Evolutionary conservation across 2,329 filamentous ascomycete genomes (phyloP), one percentile per base, ranked within the genome.

Genomic region (Pseudogymnoascus sp.): DNA sequence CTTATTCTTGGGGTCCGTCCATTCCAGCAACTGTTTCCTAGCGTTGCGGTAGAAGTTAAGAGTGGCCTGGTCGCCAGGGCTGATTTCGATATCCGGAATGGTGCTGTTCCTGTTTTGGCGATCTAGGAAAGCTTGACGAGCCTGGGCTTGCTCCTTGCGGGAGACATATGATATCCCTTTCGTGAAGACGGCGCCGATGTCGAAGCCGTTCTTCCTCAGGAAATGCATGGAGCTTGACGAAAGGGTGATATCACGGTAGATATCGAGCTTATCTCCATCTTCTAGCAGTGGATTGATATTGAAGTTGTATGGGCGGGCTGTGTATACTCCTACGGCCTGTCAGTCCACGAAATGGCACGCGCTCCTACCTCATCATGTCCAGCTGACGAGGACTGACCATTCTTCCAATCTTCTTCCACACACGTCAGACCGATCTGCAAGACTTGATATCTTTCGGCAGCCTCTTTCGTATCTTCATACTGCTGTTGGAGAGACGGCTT

Each of bases 351-450:
- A 53, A 53, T 53, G 4, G 47, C 19, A 19, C 9, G 4, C n/a
- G 15, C 26, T 7, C 62, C 42, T 66, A 33, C 66, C 57, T 63
- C 17, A 19, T 23, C 13, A 50, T 60, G 4, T 62, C 9, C 10
- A 19, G 38, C 38, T 62, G 63, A 62, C 60, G 61, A 57, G 19
- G 33, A 19, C 66, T 74, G 74, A 76, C 81, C 80, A 69, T 78
- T 79, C 9, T 79, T 73, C 6, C 71, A 67, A 71, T 86, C 80
- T 71, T 88, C 83, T 62, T 78, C 77, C n/a, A 84, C 84, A 69
- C 85, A 82, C 0, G 87, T 89, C 64, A 89, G 74, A n/a, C 87
- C 87, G 62, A 88, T 75, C 70, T 89, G 87, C 1, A 89, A 75
- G 61, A 89, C 82, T 65, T 86, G 82, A 68, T 85, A 89, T 40